phyloP scores from a whole-genome alignment of 2,329 filamentous ascomycete genomes.

The Cladosporium sp. region DNA sequence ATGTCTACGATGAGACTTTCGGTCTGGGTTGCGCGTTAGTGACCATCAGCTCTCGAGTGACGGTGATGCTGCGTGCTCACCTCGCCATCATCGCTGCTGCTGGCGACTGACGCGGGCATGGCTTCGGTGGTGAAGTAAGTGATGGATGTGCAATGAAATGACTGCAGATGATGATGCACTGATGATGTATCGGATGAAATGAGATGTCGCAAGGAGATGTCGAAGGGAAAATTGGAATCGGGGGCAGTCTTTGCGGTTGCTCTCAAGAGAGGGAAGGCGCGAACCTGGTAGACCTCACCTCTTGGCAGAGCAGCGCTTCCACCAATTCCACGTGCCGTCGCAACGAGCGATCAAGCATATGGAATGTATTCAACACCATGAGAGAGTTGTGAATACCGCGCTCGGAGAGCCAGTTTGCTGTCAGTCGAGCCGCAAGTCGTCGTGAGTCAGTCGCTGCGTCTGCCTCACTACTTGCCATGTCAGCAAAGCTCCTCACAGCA shows the following conservation, averaged over 20 bases:
- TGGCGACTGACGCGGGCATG: constrained; percentile 52
- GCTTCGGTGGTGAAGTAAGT: constrained; percentile 9
- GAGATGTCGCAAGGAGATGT: no score
- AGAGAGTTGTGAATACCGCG: no score
- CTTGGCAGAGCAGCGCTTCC: constrained; percentile 2
- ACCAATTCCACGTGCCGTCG: neutral
- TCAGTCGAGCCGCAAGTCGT: no score
- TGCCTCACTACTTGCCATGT: neutral
- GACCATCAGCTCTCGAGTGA: neutral
- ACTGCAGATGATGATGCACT: neutral
- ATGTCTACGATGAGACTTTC: constrained; percentile 61
- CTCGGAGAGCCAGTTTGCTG: no score
- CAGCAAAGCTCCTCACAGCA: neutral
- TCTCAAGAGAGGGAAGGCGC: constrained; percentile 3
- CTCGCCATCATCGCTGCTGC: constrained; percentile 50
- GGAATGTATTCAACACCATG: neutral
- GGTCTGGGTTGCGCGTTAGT: constrained; percentile 21
- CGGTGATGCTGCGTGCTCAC: constrained; percentile 28
- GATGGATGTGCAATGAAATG: neutral
- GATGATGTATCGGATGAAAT: neutral
- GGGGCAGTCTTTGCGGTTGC: no score
- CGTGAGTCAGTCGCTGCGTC: neutral
- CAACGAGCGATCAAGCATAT: neutral
- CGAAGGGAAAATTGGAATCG: no score
- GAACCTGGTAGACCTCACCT: constrained; percentile 7